phyloP scores from a whole-genome alignment of 164 flowering plant genomes.

The Aristolochia californica region DNA sequence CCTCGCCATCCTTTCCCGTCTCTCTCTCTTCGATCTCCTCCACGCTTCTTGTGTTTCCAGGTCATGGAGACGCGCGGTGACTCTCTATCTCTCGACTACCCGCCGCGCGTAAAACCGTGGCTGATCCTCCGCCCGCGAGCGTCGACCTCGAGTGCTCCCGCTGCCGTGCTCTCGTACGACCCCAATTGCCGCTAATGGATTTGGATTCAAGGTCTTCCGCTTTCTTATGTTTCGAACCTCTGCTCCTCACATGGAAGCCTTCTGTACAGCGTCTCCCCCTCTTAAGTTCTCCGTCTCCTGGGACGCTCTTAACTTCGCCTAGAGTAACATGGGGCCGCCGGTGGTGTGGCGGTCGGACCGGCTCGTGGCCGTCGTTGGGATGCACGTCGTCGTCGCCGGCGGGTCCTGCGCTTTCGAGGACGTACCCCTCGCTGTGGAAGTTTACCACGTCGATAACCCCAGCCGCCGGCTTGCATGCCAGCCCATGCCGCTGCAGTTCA shows the following conservation, averaged over 20 bases:
- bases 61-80: conserved; percentile 46
- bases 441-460: conserved; percentile 18
- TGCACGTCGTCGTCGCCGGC: conserved; percentile 53
- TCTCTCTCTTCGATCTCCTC: conserved; percentile 49
- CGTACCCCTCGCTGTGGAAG: conserved; percentile 55
- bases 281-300: conserved; percentile 37
- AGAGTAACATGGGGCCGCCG: conserved; percentile 39
- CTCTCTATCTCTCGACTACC: conserved; percentile 28
- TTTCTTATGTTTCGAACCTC: no score
- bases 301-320: conserved; percentile 39
- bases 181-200: conserved; percentile 53
- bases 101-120: conserved; percentile 51
- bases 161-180: conserved; percentile 40
- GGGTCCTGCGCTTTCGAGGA: conserved; percentile 57
- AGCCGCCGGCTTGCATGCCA: conserved; percentile 36
- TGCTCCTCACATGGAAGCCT: conserved; percentile 42
- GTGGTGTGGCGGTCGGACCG: conserved; percentile 58
- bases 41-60: conserved; percentile 44
- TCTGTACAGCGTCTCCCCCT: conserved; percentile 41
- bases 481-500: conserved; percentile 43
- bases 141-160: no score
- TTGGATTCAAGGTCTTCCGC: no score
- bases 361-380: conserved; percentile 43
- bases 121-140: conserved; percentile 44
- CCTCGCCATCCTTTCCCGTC: conserved; percentile 38